Conservation (phyloP, 768 basidiomycete genomes). For the Boletus rubescentipes region DNA sequence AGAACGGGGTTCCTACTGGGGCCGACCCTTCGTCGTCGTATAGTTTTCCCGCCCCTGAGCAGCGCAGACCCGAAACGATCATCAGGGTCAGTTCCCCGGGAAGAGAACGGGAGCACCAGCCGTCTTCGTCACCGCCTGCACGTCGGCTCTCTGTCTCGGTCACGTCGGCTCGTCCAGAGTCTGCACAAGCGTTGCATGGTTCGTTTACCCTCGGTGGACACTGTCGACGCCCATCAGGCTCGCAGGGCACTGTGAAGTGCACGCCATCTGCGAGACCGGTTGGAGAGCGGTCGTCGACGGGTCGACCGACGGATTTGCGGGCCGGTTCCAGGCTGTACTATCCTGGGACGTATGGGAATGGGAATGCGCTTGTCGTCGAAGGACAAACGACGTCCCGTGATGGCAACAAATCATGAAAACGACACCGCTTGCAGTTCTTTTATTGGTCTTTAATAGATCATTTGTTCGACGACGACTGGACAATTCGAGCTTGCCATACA, state of each 20-base stretch:
- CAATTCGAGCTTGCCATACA: slow-evolving; percentile 11
- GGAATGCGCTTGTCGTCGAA: slow-evolving; percentile 10
- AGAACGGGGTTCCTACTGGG: slow-evolving; percentile 37
- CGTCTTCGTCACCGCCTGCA: slow-evolving; percentile 44
- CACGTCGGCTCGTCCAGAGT: slow-evolving; percentile 42
- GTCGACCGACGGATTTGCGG: slow-evolving; percentile 25
- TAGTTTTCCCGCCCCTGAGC: slow-evolving; percentile 47
- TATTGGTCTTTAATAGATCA: slow-evolving; percentile 10
- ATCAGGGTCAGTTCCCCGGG: slow-evolving; percentile 43
- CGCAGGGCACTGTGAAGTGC: slow-evolving; percentile 18
- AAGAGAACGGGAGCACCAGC: slow-evolving; percentile 38
- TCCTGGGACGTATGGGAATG: slow-evolving; percentile 22
- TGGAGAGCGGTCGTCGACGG: slow-evolving; percentile 18
- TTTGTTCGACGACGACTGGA: slow-evolving; percentile 11
- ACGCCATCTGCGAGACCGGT: slow-evolving; percentile 22
- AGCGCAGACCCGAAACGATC: slow-evolving; percentile 34
- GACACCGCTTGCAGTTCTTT: not conserved
- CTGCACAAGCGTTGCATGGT: slow-evolving; percentile 20
- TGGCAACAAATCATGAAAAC: slow-evolving; percentile 26
- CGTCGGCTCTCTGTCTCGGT: slow-evolving; percentile 51
- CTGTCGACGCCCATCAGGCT: slow-evolving; percentile 15
- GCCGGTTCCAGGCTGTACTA: slow-evolving; percentile 19
- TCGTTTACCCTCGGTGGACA: slow-evolving; percentile 22
- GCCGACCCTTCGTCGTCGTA: slow-evolving; percentile 40
- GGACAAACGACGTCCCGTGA: slow-evolving; percentile 14